phyloP scores from a whole-genome alignment of 768 basidiomycete species.

The Suillus decipiens region DNA sequence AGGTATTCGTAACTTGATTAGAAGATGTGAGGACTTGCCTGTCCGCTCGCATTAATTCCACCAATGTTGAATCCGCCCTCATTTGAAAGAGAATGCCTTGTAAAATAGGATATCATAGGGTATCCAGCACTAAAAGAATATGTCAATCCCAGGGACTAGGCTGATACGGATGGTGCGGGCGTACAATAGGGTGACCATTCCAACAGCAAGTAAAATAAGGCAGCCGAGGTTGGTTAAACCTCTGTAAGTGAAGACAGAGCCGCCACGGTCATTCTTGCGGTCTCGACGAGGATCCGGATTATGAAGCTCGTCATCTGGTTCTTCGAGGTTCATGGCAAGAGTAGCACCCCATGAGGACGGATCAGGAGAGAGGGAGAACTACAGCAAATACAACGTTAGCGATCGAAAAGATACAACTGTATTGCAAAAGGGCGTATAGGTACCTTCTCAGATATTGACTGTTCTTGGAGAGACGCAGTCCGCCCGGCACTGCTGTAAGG shows the following conservation, averaged over 20 bases:
- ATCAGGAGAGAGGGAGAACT: slow-evolving; percentile 78
- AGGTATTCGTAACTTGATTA: slow-evolving; percentile 3
- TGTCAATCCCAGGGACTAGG: slow-evolving; percentile 6
- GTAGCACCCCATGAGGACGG: slow-evolving; percentile 73
- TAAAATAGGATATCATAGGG: slow-evolving; percentile 61
- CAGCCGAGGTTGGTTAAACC: slow-evolving; percentile 76
- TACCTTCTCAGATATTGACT: slow-evolving; percentile 64
- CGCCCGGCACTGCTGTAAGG: slow-evolving; percentile 39
- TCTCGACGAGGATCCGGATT: slow-evolving; percentile 71
- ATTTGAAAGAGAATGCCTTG: slow-evolving; percentile 42
- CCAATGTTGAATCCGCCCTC: slow-evolving; percentile 72
- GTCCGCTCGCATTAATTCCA: slow-evolving; percentile 75
- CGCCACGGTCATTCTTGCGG: slow-evolving; percentile 51
- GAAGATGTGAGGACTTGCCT: slow-evolving; percentile 40
- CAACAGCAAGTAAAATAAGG: slow-evolving; percentile 53
- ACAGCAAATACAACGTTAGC: slow-evolving; percentile 1
- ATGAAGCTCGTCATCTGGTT: slow-evolving; percentile 73
- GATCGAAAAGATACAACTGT: neutral
- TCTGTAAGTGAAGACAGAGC: slow-evolving; percentile 64
- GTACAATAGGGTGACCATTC: slow-evolving; percentile 62
- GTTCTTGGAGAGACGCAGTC: slow-evolving; percentile 28
- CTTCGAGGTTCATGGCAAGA: slow-evolving; percentile 54
- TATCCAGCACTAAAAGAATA: slow-evolving; percentile 54
- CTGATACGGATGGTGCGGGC: slow-evolving; percentile 21
- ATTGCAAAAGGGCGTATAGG: slow-evolving; percentile 9